Base-by-base conservation (phyloP, 2,329 filamentous ascomycete species). In the Magnaporthiopsis incrustans region DNA sequence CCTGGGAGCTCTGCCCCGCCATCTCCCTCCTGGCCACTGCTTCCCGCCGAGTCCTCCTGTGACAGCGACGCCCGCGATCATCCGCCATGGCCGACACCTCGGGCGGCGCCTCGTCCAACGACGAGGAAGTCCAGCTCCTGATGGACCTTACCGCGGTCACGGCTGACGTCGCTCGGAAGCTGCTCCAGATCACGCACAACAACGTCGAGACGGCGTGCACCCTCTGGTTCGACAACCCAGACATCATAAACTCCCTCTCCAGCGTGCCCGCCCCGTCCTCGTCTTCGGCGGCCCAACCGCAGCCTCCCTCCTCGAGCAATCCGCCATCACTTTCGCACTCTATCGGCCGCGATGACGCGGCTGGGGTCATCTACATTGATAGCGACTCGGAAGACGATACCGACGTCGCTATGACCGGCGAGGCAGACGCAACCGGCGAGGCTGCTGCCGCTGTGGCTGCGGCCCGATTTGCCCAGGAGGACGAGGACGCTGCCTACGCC, bases 401-500 rank as follows among this genome's bases (percentile, higher is more conserved):
- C 64, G 80, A 80, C 27, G 71, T 75, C 66, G 72, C 73, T 44
- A 74, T 76, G 71, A 38, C 38, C 59, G 59, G 53, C 7, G 33
- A 32, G 27, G 38, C 57, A 68, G 75, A 78, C 64, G 73, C 77
- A 27, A 72, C 74, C 22, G 71, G 73, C n/a, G 65, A 66, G 26
- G 75, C 73, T 5, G 76, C 75, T 33, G 74, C 75, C 27, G 77
- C 75, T 1, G 76, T 73, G 4, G 72, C 73, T 1, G 76, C 81
- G 56, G 77, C 77, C 12, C 77, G 76, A 38, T 76, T 75, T 5
- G 85, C 83, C 22, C 80, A 87, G 63, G 85, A 90, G 68, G 93
- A 97, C 67, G 92, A 97, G 71, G 95, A 99, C 71, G 93, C 92
- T 63, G 93, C 91, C 58, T 94, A 98, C 87, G 95, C 95, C 8